A percentile compares a stretch with the other conserved stretches of the same genome.
phyloP scores from a whole-genome alignment of 805 yeast species.

The Suhomyces faveliae region DNA sequence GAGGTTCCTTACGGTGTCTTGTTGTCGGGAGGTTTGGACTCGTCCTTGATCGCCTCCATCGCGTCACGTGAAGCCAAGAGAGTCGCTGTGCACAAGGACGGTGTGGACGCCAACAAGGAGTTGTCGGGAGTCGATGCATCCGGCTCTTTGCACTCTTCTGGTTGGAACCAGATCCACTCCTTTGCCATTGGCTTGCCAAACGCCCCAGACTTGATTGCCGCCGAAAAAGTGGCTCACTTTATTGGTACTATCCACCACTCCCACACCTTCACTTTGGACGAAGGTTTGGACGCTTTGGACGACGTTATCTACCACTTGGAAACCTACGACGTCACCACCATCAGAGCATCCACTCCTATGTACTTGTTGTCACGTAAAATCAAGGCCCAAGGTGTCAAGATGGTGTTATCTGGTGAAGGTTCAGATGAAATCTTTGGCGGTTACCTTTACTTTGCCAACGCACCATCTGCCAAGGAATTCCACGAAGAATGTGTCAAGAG shows the following conservation, averaged over 20 bases:
- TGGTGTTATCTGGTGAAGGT: conserved; percentile 99
- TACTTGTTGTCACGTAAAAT: conserved; percentile 92
- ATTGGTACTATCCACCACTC: conserved; percentile 97
- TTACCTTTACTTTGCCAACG: conserved; percentile 93
- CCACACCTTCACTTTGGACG: conserved; percentile 94
- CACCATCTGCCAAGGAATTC: conserved; percentile 91
- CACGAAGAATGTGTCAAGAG: conserved; percentile 93
- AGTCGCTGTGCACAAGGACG: conserved; percentile 54
- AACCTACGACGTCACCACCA: conserved; percentile 97
- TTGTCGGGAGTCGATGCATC: conserved; percentile 90
- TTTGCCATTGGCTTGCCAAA: conserved; percentile 96
- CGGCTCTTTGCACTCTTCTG: conserved; percentile 77
- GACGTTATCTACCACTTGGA: conserved; percentile 96
- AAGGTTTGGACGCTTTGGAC: conserved; percentile 91
- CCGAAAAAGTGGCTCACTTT: conserved; percentile 92
- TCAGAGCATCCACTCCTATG: conserved; percentile 99
- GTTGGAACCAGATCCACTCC: conserved; percentile 85
- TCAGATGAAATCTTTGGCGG: conserved; percentile 99
- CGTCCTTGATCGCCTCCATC: conserved; percentile 92
- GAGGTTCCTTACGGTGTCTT: conserved; percentile 99
- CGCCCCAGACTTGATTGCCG: conserved; percentile 97
- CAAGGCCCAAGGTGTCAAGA: conserved; percentile 99
- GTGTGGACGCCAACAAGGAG: conserved; percentile 61
- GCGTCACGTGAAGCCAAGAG: conserved; percentile 94
- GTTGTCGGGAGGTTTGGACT: conserved; percentile 95